Evolutionary conservation across 75 land plant species (phyloP).

Genomic region (Larix kaempferi): DNA sequence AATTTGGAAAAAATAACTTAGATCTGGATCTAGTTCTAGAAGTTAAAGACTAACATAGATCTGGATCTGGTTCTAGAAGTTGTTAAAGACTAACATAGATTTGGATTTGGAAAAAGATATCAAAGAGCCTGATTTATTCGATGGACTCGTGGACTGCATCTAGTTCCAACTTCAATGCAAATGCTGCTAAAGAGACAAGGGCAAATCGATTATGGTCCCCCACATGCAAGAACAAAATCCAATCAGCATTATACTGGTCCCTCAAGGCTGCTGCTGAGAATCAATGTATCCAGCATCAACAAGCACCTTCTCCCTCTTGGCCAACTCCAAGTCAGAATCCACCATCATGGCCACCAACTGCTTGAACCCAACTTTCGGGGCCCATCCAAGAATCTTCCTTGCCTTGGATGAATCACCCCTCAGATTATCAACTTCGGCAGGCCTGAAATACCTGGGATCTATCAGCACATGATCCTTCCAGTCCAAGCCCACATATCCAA

Average conservation of each 20-base stretch:
- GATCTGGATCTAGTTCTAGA: neutral
- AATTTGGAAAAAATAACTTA: neutral
- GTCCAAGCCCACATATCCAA: constrained; percentile 81
- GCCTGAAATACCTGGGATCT: constrained; percentile 91
- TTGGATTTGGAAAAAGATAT: neutral
- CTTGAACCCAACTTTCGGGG: constrained; percentile 76
- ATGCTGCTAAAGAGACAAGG: neutral
- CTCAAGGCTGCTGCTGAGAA: constrained; percentile 92
- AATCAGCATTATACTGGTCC: neutral
- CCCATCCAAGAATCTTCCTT: constrained; percentile 72
- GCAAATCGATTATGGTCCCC: neutral
- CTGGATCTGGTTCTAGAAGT: too few relatives aligned
- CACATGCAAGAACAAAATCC: neutral
- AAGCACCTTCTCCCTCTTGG: constrained; percentile 94
- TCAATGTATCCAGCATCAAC: constrained; percentile 92
- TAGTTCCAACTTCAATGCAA: neutral
- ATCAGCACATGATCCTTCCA: constrained; percentile 94
- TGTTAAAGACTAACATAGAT: neutral
- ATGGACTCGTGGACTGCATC: neutral
- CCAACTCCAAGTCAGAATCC: constrained; percentile 76
- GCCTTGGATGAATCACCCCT: constrained; percentile 87
- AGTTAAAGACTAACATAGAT: too few relatives aligned
- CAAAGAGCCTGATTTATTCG: neutral
- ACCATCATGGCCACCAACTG: constrained; percentile 98
- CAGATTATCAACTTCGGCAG: constrained; percentile 89